Evolutionary conservation across 352 stramenopile genomes (phyloP), one percentile per base, ranked within the genome.

Genomic region (Globisporangium parvum): DNA sequence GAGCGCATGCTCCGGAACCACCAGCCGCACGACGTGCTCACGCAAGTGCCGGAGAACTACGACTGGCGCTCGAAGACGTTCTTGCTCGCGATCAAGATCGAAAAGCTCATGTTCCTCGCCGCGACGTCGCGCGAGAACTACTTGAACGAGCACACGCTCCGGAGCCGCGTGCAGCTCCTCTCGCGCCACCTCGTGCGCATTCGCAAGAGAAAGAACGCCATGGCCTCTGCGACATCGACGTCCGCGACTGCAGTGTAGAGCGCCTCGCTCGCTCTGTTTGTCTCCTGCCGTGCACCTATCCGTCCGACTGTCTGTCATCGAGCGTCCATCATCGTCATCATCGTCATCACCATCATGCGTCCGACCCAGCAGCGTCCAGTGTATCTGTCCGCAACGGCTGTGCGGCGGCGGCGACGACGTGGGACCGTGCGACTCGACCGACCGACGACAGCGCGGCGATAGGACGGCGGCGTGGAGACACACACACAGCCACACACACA

Each of bases 21-120:
- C 65, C 65, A 66, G 14, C 77, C 77, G 33, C 74, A 87, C 62
- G 73, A 85, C 47, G 77, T 85, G 64, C 67, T 85, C 51, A 87
- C 70, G 0, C 66, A 85, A 28, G 72, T 87, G n/a, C 70, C 75
- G 6, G 70, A 85, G 59, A 87, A 87, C 70, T 71, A 62, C 45
- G 69, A 85, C 60, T 87, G 77, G 77, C 55, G 63, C 47, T 76
- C 71, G 55, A 87, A 85, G 68, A 85, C 74, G 18, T 85, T 87
- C 57, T 69, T 71, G 44, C 61, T 87, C 48, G 73, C 77, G 23
- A 71, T 87, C 70, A 87, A 87, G 63, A 75, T 87, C 55, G 77
- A 87, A 50, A 67, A 71, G 17, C 67, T 87, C 66, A 77, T 87
- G 62, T 87, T 87, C 57, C 57, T 75, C 47, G 59, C 74, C 0